Evolutionary conservation across 2,329 filamentous ascomycete genomes (phyloP).

Genomic region (Stagonosporopsis chrysanthemi): DNA sequence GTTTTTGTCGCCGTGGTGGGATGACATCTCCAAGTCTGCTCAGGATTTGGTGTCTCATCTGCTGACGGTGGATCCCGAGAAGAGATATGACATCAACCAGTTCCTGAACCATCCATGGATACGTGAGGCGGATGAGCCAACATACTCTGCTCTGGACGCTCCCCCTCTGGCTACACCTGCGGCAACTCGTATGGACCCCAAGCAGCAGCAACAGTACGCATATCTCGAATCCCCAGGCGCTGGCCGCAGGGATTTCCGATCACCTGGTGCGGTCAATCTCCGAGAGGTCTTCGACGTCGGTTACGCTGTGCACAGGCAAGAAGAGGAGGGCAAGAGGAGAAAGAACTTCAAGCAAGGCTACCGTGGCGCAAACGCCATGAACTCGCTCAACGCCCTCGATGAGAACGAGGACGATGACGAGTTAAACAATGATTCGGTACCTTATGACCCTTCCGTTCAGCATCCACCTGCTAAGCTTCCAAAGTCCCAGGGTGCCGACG

Average conservation of each 20-base stretch:
- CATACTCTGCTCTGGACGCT: conserved; percentile 71
- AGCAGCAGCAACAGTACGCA: conserved; percentile 59
- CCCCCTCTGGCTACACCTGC: conserved; percentile 75
- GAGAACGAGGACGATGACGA: conserved; percentile 72
- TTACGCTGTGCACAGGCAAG: conserved; percentile 96
- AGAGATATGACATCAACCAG: conserved; percentile 90
- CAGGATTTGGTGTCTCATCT: conserved; percentile 95
- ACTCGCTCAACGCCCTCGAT: conserved; percentile 69
- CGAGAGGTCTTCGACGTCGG: conserved; percentile 97
- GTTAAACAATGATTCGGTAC: conserved; percentile 67
- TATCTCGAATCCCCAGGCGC: conserved; percentile 69
- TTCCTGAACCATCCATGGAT: conserved; percentile 98
- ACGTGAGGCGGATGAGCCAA: conserved; percentile 71
- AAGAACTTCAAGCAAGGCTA: conserved; percentile 81
- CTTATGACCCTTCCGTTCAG: conserved; percentile 57
- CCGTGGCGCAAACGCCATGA: conserved; percentile 69
- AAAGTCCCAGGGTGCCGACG: conserved; percentile 67
- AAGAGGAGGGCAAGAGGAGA: conserved; percentile 91
- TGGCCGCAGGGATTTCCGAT: conserved; percentile 88
- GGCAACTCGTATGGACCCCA: conserved; percentile 64
- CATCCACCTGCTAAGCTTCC: conserved; percentile 70
- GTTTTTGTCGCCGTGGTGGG: conserved; percentile 99
- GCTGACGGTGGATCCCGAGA: conserved; percentile 91
- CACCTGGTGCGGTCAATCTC: conserved; percentile 91
- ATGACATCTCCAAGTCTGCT: conserved; percentile 93